phyloP scores from a whole-genome alignment of 768 basidiomycete species.

The Xerocomellus amylosporus region DNA sequence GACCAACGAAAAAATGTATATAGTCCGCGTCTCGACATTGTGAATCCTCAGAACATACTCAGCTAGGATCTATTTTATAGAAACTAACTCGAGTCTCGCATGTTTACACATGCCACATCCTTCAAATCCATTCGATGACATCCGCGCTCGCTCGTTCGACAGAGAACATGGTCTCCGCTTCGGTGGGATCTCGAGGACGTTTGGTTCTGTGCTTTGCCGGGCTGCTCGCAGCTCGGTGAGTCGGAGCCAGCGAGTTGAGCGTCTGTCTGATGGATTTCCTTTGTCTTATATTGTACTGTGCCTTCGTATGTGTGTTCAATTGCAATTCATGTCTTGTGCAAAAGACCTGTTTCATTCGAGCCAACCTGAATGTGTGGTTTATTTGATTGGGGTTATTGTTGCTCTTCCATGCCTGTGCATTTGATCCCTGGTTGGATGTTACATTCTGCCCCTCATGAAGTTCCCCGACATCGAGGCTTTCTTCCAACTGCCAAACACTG shows the following conservation, averaged over 20 bases:
- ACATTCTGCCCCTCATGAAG: slow-evolving; percentile 7
- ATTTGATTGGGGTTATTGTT: no score
- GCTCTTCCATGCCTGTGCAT: no score
- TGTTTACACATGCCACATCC: slow-evolving; percentile 73
- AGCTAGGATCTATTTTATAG: slow-evolving; percentile 80
- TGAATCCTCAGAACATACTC: slow-evolving; percentile 67
- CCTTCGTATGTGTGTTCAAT: background rate
- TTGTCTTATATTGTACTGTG: background rate
- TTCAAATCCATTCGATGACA: slow-evolving; percentile 73
- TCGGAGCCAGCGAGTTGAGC: slow-evolving; percentile 51
- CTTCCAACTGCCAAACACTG: slow-evolving; percentile 22
- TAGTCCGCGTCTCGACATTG: slow-evolving; percentile 16
- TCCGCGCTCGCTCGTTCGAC: slow-evolving; percentile 61
- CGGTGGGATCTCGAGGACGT: slow-evolving; percentile 58
- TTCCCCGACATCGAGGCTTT: slow-evolving; percentile 13
- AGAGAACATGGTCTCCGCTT: slow-evolving; percentile 53
- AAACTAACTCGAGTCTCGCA: slow-evolving; percentile 78
- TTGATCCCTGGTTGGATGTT: background rate
- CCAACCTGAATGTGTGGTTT: no score
- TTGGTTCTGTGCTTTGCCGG: slow-evolving; percentile 40
- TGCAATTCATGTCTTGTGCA: no score
- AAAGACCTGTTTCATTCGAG: no score
- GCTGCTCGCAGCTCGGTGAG: slow-evolving; percentile 27
- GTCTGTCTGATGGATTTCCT: slow-evolving; percentile 54
- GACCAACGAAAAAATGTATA: slow-evolving; percentile 37